Evolutionary conservation across 2,329 filamentous ascomycete genomes (phyloP).

Genomic region (Monilinia fructigena): DNA sequence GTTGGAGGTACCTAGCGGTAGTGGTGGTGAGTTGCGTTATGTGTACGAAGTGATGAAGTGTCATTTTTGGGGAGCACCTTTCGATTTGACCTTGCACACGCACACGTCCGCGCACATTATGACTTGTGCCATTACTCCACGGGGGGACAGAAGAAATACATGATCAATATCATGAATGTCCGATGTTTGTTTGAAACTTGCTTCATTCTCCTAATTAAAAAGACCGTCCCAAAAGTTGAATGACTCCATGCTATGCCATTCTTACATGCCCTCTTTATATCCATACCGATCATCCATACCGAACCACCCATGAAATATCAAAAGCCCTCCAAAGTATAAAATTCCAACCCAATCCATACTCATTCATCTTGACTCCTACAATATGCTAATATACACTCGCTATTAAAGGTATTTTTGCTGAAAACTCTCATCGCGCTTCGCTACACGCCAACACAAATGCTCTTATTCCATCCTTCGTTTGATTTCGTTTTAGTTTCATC

Average conservation of each 20-base stretch:
- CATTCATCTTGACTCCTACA: conserved; percentile 24
- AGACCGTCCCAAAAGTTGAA: not conserved
- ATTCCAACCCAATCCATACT: conserved; percentile 1
- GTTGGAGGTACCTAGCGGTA: too few species aligned
- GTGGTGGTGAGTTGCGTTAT: too few species aligned
- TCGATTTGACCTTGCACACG: too few species aligned
- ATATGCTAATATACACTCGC: conserved; percentile 19
- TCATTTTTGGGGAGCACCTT: too few species aligned
- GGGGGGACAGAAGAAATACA: too few species aligned
- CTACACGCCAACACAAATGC: not conserved
- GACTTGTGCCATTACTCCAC: too few species aligned
- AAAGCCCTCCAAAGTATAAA: not conserved
- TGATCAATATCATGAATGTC: too few species aligned
- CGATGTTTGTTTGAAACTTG: not conserved
- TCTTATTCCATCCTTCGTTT: not conserved
- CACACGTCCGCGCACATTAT: too few species aligned
- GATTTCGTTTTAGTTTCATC: not conserved
- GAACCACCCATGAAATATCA: not conserved
- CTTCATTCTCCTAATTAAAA: not conserved
- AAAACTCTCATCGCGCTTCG: conserved; percentile 1
- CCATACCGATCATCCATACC: conserved; percentile 5
- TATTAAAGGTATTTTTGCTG: conserved; percentile 1
- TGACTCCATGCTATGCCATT: conserved; percentile 14
- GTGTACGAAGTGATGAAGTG: too few species aligned
- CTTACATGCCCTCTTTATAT: conserved; percentile 9